Conservation (phyloP, 2,329 filamentous ascomycete genomes). For the Didymella lethalis region DNA sequence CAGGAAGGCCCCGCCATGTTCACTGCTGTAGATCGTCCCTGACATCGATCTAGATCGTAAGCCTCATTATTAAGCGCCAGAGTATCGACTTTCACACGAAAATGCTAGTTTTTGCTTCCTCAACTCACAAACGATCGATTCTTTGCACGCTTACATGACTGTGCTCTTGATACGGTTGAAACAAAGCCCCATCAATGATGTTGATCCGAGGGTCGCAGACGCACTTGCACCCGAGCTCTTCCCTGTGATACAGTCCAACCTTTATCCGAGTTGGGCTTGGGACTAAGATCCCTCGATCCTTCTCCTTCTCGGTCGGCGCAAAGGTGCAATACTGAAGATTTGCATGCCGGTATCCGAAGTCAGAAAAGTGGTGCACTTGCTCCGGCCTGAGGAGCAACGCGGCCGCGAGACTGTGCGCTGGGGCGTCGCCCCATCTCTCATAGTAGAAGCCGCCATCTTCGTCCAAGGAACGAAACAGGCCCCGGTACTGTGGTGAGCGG, state of each 20-base stretch:
- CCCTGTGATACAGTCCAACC: neutral
- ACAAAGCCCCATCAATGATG: constrained; percentile 8
- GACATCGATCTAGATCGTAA: constrained; percentile 18
- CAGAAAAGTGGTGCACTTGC: constrained; percentile 95
- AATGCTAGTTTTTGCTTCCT: neutral
- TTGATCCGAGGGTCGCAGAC: constrained; percentile 49
- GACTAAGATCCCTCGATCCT: constrained; percentile 7
- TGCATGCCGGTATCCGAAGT: constrained; percentile 82
- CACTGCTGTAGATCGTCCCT: constrained; percentile 8
- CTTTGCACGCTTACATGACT: constrained; percentile 3
- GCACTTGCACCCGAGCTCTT: constrained; percentile 21
- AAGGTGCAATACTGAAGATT: constrained; percentile 24
- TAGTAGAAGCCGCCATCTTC: constrained; percentile 27
- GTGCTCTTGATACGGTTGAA: constrained; percentile 16
- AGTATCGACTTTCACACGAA: neutral
- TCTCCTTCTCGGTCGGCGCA: constrained; percentile 13
- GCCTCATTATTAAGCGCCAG: neutral
- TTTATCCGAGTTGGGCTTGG: neutral
- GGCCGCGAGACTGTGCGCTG: constrained; percentile 89
- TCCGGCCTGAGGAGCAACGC: constrained; percentile 85
- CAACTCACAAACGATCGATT: neutral
- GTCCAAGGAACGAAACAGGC: constrained; percentile 81
- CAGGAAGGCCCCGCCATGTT: constrained; percentile 6
- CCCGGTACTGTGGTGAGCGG: constrained; percentile 83
- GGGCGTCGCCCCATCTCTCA: constrained; percentile 83